Percentiles rank a stretch among this genome's conserved stretches.
These are phyloP conservation scores for Saraca asoca DNA, from an alignment of 331 rosid species.

Conservation along the genomic window DNA sequence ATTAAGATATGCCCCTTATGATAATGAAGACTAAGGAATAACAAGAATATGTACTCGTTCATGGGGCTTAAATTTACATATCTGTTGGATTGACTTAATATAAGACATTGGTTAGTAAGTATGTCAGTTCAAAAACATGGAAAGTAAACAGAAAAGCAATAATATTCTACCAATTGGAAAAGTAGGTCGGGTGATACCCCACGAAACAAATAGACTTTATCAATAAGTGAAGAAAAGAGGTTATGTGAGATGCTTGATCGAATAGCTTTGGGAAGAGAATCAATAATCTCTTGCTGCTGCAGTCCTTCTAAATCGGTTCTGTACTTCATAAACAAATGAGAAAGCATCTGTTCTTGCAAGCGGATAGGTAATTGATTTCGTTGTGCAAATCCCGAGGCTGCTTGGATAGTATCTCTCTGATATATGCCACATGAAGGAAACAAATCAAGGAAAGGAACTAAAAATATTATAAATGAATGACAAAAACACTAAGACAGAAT, in stretches of 20 bases:
- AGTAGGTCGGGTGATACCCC: conserved; percentile 94
- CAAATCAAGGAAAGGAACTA: background rate
- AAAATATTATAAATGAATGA: background rate
- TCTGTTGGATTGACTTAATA: no score
- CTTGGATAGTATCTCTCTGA: conserved; percentile 62
- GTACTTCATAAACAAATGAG: conserved; percentile 71
- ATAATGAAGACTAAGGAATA: conserved; percentile 20
- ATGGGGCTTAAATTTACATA: background rate
- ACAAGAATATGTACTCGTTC: background rate
- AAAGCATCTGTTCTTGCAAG: conserved; percentile 69
- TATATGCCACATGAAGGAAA: conserved; percentile 25
- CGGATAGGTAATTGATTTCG: conserved; percentile 59
- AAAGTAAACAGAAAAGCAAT: no score
- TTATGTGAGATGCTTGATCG: conserved; percentile 87
- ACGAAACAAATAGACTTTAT: conserved; percentile 75
- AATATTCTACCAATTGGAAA: conserved; percentile 95
- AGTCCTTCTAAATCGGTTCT: conserved; percentile 94
- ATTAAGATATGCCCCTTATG: conserved; percentile 25
- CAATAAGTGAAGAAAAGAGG: conserved; percentile 76
- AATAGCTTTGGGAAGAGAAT: conserved; percentile 95
- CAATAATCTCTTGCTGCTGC: conserved; percentile 97
- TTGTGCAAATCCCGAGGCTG: conserved; percentile 57
- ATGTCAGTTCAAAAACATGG: background rate
- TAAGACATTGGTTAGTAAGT: background rate
- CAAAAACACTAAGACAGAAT: background rate